These are phyloP conservation scores for Triticum aestivum DNA, from an alignment of 176 grass and related monocot species.

Conservation along the genomic window DNA sequence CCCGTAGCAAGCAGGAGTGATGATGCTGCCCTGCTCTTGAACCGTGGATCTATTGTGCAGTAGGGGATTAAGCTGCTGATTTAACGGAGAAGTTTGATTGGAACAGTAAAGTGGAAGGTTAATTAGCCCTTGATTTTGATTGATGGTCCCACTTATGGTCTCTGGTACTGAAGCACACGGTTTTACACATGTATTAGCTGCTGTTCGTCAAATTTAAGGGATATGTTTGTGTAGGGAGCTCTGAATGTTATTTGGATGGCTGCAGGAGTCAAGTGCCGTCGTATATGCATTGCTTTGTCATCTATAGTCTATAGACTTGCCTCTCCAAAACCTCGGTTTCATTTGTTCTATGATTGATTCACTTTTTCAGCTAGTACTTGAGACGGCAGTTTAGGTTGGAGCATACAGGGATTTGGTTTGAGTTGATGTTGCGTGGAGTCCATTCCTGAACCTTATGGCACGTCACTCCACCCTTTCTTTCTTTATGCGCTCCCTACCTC, in stretches of 20 bases:
- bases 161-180: background rate
- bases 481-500: too few species aligned
- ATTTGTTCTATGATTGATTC: background rate
- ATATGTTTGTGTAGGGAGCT: background rate
- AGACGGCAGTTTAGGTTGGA: background rate
- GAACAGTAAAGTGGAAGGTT: background rate
- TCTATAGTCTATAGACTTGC: background rate
- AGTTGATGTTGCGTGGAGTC: background rate
- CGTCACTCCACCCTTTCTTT: too few species aligned
- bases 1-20: slow-evolving; percentile 73
- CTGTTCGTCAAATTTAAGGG: background rate
- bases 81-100: slow-evolving; percentile 20
- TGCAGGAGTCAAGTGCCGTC: background rate
- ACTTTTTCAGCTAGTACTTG: background rate
- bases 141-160: background rate
- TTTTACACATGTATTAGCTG: background rate
- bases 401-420: background rate
- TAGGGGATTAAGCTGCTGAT: slow-evolving; percentile 20
- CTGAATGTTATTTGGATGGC: background rate
- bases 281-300: background rate
- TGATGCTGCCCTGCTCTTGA: slow-evolving; percentile 34
- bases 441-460: too few species aligned
- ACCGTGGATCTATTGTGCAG: background rate
- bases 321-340: background rate
- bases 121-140: background rate